Percentiles rank a stretch among this genome's conserved stretches.
Conservation (phyloP, 371 early-diverging fungal species). For the Amoeboaphelidium occidentale region DNA sequence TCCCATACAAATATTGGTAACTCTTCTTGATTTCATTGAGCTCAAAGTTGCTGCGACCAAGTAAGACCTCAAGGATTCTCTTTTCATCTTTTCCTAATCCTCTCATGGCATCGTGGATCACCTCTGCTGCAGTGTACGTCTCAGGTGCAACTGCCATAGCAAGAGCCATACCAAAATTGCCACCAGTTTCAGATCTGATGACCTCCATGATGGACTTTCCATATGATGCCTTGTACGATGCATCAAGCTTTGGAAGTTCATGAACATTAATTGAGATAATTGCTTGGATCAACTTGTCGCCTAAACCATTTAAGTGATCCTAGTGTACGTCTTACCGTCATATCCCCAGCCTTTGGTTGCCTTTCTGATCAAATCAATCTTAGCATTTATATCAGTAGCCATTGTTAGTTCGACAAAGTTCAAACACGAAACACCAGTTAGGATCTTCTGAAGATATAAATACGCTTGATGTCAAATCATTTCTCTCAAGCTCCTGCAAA, state of each 20-base stretch:
- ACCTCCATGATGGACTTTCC: constrained; percentile 5
- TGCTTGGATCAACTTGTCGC: not conserved
- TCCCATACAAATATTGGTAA: constrained; percentile 5
- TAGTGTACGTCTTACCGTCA: too few species aligned
- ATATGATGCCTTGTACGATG: constrained; percentile 3
- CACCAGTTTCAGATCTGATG: constrained; percentile 5
- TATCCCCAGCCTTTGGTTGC: not conserved
- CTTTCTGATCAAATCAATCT: not conserved
- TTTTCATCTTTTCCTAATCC: constrained; percentile 1
- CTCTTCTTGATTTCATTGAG: constrained; percentile 8
- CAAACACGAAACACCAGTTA: too few species aligned
- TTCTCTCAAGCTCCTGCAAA: too few species aligned
- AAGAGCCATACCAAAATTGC: constrained; percentile 7
- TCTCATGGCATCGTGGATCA: constrained; percentile 9
- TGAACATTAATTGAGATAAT: not conserved
- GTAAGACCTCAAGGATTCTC: constrained; percentile 7
- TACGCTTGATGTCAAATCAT: too few species aligned
- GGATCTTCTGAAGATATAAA: too few species aligned
- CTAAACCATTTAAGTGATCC: too few species aligned
- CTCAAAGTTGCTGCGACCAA: constrained; percentile 11
- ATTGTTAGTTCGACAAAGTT: too few species aligned
- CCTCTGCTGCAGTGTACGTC: constrained; percentile 5
- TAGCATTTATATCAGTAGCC: too few species aligned
- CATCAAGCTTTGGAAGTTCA: constrained; percentile 3
- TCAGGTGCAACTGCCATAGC: not conserved